These are phyloP conservation scores for Coelastrella sp. DNA, from an alignment of 139 green algal genomes.

Conservation along the genomic window DNA sequence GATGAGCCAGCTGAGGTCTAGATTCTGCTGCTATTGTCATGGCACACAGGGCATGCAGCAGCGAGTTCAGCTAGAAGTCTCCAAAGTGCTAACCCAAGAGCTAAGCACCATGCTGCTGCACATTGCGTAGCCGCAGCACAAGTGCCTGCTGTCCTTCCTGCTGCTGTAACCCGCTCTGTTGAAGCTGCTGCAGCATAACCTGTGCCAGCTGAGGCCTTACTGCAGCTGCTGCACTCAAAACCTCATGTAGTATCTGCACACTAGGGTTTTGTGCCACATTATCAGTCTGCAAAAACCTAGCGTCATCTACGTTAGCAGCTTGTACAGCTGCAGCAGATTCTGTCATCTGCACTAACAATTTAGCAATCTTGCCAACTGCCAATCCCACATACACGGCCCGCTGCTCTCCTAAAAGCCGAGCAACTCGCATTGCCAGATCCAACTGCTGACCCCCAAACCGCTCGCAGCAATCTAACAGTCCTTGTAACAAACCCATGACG, in stretches of 20 bases:
- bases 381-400: not conserved
- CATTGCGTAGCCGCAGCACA: not conserved
- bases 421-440: not conserved
- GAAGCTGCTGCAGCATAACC: not conserved
- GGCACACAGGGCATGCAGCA: too few species aligned
- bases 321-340: not conserved
- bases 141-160: not conserved
- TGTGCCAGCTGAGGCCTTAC: not conserved
- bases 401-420: not conserved
- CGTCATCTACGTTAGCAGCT: not conserved
- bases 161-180: not conserved
- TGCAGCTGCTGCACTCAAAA: not conserved
- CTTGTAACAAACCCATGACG: not conserved
- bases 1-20: too few species aligned
- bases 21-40: not conserved
- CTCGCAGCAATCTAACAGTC: not conserved
- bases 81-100: too few species aligned
- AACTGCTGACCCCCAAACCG: not conserved
- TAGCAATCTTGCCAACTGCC: not conserved
- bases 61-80: too few species aligned
- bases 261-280: not conserved
- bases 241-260: not conserved
- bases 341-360: not conserved
- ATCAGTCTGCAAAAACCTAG: not conserved
- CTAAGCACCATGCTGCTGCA: not conserved